Percentiles rank a stretch among this genome's conserved stretches.
Conservation (phyloP, 2,329 filamentous ascomycete genomes). For the Colletotrichum viniferum region DNA sequence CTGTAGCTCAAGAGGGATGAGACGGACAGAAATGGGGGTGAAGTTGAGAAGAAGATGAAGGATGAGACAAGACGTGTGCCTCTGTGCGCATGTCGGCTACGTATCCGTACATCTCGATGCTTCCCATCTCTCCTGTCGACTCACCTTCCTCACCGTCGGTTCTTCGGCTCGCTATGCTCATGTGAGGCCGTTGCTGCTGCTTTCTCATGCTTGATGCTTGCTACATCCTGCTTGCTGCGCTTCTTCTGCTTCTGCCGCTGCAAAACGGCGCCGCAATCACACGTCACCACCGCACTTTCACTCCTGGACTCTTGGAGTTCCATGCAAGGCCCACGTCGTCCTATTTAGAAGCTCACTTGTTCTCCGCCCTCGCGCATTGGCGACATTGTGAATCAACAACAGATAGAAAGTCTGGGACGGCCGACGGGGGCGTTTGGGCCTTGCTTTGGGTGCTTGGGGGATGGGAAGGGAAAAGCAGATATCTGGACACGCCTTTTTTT, state of each 20-base stretch:
- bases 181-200: not conserved
- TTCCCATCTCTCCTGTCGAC: not conserved
- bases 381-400: slow-evolving; percentile 12
- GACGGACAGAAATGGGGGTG: not conserved
- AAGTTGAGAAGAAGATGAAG: not conserved
- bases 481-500: not conserved
- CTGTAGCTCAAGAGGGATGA: not conserved
- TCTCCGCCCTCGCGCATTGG: slow-evolving; percentile 14
- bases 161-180: not conserved
- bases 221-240: not conserved
- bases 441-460: not conserved
- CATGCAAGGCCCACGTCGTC: not conserved
- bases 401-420: not conserved
- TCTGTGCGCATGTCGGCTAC: not conserved
- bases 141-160: not conserved
- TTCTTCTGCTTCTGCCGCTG: not conserved
- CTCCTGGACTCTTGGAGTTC: not conserved
- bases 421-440: not conserved
- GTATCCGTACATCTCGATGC: not conserved
- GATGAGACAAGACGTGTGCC: not conserved
- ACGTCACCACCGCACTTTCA: not conserved
- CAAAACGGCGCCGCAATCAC: not conserved
- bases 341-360: not conserved
- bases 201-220: not conserved
- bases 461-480: not conserved